Conservation (phyloP, 2,329 filamentous ascomycete species). For the Clarireedia hainanense region DNA sequence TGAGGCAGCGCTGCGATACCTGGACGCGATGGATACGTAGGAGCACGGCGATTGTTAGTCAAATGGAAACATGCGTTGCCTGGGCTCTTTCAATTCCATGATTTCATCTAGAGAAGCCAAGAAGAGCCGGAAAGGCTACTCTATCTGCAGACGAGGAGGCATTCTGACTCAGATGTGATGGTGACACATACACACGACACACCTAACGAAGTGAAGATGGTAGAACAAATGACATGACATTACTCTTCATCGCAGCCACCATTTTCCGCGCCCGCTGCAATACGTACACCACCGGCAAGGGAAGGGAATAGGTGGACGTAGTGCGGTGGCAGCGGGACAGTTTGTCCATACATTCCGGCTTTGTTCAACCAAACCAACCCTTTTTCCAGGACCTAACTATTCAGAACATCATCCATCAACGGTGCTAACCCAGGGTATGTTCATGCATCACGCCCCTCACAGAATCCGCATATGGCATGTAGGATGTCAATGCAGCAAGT, state of each 20-base stretch:
- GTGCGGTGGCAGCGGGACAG: constrained; percentile 9
- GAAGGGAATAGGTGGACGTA: constrained; percentile 10
- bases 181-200: background rate
- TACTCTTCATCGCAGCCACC: constrained; percentile 6
- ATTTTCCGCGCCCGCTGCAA: constrained; percentile 12
- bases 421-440: constrained; percentile 1
- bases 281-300: constrained; percentile 11
- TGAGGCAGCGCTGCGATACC: constrained; percentile 1
- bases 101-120: background rate
- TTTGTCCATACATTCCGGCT: constrained; percentile 10
- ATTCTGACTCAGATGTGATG: constrained; percentile 6
- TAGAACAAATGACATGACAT: constrained; percentile 5
- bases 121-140: background rate
- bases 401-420: constrained; percentile 11
- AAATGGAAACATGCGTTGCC: constrained; percentile 5
- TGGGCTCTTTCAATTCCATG: constrained; percentile 5
- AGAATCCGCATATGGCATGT: constrained; percentile 4
- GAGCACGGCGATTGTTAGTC: background rate
- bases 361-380: constrained; percentile 11
- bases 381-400: background rate
- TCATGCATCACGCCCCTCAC: constrained; percentile 14
- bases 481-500: constrained; percentile 1
- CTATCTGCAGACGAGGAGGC: background rate
- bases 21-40: background rate
- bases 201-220: background rate